phyloP scores from a whole-genome alignment of 192 early-diverging fungal genomes.

The Coemansia reversa region DNA sequence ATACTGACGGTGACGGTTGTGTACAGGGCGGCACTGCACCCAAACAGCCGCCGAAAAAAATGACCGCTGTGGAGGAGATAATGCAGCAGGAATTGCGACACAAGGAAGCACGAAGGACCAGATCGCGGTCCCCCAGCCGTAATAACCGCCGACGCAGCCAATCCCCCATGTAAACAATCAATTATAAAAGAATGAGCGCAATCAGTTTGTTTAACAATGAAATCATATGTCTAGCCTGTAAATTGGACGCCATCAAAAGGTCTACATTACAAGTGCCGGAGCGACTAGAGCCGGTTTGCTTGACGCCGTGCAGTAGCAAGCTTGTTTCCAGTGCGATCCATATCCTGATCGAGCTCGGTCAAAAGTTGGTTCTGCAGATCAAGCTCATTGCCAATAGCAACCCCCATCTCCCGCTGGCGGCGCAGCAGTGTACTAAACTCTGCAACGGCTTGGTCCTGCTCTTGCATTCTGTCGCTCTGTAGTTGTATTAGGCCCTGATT shows the following conservation, averaged over 20 bases:
- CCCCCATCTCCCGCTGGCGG: constrained; percentile 84
- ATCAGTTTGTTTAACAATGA: not conserved
- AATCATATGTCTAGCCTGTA: not conserved
- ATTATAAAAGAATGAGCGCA: not conserved
- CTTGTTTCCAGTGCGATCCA: constrained; percentile 74
- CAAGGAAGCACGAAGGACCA: constrained; percentile 18
- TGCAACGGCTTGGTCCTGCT: constrained; percentile 78
- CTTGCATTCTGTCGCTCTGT: constrained; percentile 74
- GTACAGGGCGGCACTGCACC: not conserved
- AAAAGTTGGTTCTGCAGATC: constrained; percentile 89
- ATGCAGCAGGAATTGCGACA: constrained; percentile 26
- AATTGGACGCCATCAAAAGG: not conserved
- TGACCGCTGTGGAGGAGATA: constrained; percentile 19
- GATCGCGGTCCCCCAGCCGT: constrained; percentile 29
- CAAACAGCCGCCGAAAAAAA: constrained; percentile 2
- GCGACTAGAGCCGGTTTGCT: constrained; percentile 68
- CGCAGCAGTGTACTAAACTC: constrained; percentile 73
- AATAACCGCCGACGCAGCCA: constrained; percentile 2
- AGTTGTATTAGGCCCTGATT: constrained; percentile 72
- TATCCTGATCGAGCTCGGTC: constrained; percentile 76
- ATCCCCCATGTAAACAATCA: not conserved
- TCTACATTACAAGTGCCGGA: not conserved
- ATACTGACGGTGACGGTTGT: not conserved
- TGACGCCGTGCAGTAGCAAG: constrained; percentile 77
- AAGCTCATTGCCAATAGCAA: constrained; percentile 84